Evolutionary conservation across 2,329 filamentous ascomycete species (phyloP).

Genomic region (Aspergillus texensis): DNA sequence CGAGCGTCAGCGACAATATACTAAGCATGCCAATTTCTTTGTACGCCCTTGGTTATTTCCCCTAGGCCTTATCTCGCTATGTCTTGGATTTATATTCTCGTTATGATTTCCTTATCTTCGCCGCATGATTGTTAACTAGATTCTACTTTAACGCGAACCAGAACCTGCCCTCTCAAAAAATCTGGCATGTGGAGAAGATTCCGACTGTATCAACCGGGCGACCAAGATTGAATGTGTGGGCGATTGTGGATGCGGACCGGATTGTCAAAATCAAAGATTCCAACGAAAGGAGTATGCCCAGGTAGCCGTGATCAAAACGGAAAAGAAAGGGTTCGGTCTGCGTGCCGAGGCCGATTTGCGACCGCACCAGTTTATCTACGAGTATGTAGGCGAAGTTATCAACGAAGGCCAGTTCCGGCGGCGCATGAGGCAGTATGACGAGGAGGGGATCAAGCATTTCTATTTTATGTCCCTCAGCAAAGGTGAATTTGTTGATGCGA

Average conservation of each 20-base stretch:
- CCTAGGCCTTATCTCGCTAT: not conserved
- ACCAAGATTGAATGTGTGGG: constrained; percentile 96
- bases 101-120: too few species aligned
- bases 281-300: constrained; percentile 85
- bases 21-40: not conserved
- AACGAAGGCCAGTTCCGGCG: constrained; percentile 86
- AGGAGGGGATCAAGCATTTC: constrained; percentile 97
- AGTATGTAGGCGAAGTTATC: constrained; percentile 98
- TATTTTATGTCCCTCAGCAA: constrained; percentile 99
- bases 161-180: constrained; percentile 62
- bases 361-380: constrained; percentile 89
- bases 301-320: constrained; percentile 94
- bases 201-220: constrained; percentile 96
- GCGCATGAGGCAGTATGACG: constrained; percentile 90
- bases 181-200: constrained; percentile 89
- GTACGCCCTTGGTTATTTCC: not conserved
- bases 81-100: not conserved
- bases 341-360: constrained; percentile 77
- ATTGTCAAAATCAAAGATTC: constrained; percentile 94
- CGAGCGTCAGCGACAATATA: not conserved
- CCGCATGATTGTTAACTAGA: not conserved
- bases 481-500: constrained; percentile 95
- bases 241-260: constrained; percentile 82
- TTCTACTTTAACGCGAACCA: constrained; percentile 29
- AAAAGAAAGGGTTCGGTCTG: constrained; percentile 95